Conservation (phyloP, 352 stramenopile species). For the Pythium coloratum region DNA sequence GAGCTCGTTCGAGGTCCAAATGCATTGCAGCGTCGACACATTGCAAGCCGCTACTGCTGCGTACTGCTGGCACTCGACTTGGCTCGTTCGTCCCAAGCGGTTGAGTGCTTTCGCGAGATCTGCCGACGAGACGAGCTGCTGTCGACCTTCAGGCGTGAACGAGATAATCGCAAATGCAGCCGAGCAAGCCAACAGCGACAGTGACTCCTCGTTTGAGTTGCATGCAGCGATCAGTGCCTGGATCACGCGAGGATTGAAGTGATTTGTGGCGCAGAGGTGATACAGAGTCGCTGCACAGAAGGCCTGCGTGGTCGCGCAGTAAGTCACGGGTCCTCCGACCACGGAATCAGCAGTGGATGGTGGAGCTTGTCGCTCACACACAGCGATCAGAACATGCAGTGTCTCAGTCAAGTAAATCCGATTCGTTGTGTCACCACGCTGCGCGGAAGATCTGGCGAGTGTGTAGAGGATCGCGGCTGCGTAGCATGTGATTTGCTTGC, state of each 20-base stretch:
- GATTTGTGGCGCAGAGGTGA: slow-evolving; percentile 62
- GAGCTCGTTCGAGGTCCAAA: slow-evolving; percentile 72
- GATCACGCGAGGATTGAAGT: slow-evolving; percentile 48
- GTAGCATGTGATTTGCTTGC: slow-evolving; percentile 47
- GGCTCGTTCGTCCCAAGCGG: slow-evolving; percentile 62
- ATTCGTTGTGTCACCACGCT: slow-evolving; percentile 52
- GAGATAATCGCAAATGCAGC: slow-evolving; percentile 81
- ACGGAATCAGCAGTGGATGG: neutral
- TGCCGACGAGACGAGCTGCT: slow-evolving; percentile 44
- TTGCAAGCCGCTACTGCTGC: slow-evolving; percentile 81
- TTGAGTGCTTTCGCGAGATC: slow-evolving; percentile 71
- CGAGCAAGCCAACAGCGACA: slow-evolving; percentile 68
- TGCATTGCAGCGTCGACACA: slow-evolving; percentile 60
- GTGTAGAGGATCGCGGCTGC: slow-evolving; percentile 52
- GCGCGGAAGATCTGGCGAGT: slow-evolving; percentile 50
- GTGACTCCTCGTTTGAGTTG: slow-evolving; percentile 69
- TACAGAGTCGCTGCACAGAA: slow-evolving; percentile 79
- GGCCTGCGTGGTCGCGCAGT: slow-evolving; percentile 45
- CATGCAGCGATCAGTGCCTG: slow-evolving; percentile 68
- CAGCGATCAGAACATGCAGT: slow-evolving; percentile 44
- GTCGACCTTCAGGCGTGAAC: slow-evolving; percentile 60
- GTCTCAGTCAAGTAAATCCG: slow-evolving; percentile 44
- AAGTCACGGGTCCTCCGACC: neutral
- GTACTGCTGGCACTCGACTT: slow-evolving; percentile 80
- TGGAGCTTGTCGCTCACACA: slow-evolving; percentile 40